Evolutionary conservation across 768 basidiomycete genomes (phyloP).

Genomic region (Lactifluus subvellereus): DNA sequence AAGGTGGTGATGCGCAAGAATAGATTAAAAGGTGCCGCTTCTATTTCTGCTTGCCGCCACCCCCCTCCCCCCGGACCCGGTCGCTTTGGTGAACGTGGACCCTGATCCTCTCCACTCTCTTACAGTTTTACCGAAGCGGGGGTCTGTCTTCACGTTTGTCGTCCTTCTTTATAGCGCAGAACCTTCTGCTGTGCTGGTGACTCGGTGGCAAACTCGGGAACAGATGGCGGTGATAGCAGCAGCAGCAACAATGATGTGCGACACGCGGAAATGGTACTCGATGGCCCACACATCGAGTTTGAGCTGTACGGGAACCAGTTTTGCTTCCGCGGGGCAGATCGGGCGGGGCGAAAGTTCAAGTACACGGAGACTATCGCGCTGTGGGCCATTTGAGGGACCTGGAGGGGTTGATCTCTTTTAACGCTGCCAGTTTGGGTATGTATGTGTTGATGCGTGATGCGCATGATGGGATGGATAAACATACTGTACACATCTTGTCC

Average conservation of each 20-base stretch:
- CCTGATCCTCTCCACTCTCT: too few species aligned
- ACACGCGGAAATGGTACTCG: conserved; percentile 44
- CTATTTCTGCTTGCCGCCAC: neutral
- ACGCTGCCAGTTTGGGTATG: too few species aligned
- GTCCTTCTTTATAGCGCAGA: conserved; percentile 56
- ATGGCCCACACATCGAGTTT: conserved; percentile 61
- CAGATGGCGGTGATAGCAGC: conserved; percentile 29
- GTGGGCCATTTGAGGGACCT: conserved; percentile 26
- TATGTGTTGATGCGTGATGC: too few species aligned
- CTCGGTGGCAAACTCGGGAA: neutral
- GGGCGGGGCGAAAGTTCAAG: conserved; percentile 82
- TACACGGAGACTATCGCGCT: conserved; percentile 77
- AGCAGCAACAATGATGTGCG: neutral
- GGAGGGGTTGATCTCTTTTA: too few species aligned
- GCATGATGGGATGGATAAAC: too few species aligned
- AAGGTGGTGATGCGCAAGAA: conserved; percentile 68
- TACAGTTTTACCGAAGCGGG: conserved; percentile 71
- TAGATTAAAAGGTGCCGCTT: conserved; percentile 56
- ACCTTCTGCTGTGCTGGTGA: conserved; percentile 26
- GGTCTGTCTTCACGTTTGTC: conserved; percentile 67
- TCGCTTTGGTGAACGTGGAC: too few species aligned
- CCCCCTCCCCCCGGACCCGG: neutral
- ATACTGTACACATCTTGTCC: too few species aligned
- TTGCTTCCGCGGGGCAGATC: conserved; percentile 71
- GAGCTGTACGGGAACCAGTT: conserved; percentile 86